Base-by-base conservation (phyloP, 1,284 basidiomycete species). In the Phellopilus nigrolimitatus region DNA sequence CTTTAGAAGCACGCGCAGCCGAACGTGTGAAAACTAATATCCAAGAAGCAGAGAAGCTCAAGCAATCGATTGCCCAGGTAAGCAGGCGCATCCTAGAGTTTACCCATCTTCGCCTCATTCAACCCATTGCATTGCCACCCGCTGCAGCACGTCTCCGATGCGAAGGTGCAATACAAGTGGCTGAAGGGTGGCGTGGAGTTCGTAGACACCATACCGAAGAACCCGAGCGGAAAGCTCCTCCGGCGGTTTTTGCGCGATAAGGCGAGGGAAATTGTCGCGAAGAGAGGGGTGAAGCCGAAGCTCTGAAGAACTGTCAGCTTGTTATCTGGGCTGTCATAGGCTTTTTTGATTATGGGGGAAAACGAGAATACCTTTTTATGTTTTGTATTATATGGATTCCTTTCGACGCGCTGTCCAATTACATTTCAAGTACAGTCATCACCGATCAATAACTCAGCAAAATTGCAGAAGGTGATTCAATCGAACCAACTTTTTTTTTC, bases 81-180 rank as follows among this genome's bases (percentile, higher is more conserved):
- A 27, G 65, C 56, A 12, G n/a, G n/a, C n/a, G n/a, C n/a, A 36
- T 44, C 41, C 27, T 58, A 25, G 48, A 3, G 3, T 40, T 37
- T 49, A 15, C 44, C 13, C 6, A 27, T 33, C 8, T 41, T 24
- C 42, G 21, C 19, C 7, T 37, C 24, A 21, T 33, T 22, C 22
- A 15, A 27, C 8, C 6, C 22, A 61, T 49, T n/a, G 33, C 6
- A n/a, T 37, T n/a, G 7, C 15, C 8, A n/a, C 15, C 12, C 3
- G 50, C 59, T 25, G 51, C 52, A 89, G 82, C 76, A 82, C 58
- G 84, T 92, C 19, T 70, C 80, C 4, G 83, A 86, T 55, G 66
- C 73, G 52, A 91, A 91, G 65, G 71, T 78, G 8, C 68, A 72
- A 28, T 90, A 91, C 68, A 91, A 91, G 65, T 75, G 74, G 56